Base-by-base conservation (phyloP, 2,329 filamentous ascomycete genomes). In the Pseudogymnoascus sp. region DNA sequence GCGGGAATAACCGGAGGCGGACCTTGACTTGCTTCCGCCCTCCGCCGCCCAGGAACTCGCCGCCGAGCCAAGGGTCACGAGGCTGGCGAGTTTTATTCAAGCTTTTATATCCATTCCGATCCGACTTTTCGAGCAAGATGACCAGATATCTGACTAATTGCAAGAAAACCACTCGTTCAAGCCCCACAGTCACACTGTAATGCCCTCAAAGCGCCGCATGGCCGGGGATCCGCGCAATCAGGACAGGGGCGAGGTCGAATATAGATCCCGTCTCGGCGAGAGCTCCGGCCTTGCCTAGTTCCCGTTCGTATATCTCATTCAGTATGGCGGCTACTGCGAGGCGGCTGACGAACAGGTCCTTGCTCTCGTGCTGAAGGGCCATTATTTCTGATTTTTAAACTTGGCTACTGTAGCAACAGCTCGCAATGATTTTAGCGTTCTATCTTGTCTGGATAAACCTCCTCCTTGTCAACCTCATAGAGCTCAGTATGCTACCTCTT, bases 401-500 rank as follows among this genome's bases (percentile, higher is more conserved):
- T 19, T 26, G 24, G 24, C 24, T 26, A 26, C 24, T 26, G 24
- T 26, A 26, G 24, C 24, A 6, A 26, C 24, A 26, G 24, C 24
- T 3, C 24, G 24, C 24, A 26, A 26, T 26, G 24, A 4, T 26
- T 26, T 26, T 26, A 26, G 24, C 24, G 24, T 3, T 6, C 24
- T 26, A 26, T 26, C 24, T 26, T 26, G 24, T 26, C 24, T 26
- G 24, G 24, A 26, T 26, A 26, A 26, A 26, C 24, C 5, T 26
- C 24, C 24, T 26, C 24, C 24, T 26, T 26, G 24, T 26, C 24
- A 26, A 26, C 24, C 24, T 26, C 24, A 26, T 6, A 26, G 24
- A 26, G 24, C 24, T 26, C 24, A 35, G 33, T 35, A 35, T n/a
- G 47, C 26, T 19, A 62, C 38, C 10, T 19, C 65, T 70, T 80